Conservation (phyloP, 2,329 filamentous ascomycete species). For the Stenocarpella maydis region DNA sequence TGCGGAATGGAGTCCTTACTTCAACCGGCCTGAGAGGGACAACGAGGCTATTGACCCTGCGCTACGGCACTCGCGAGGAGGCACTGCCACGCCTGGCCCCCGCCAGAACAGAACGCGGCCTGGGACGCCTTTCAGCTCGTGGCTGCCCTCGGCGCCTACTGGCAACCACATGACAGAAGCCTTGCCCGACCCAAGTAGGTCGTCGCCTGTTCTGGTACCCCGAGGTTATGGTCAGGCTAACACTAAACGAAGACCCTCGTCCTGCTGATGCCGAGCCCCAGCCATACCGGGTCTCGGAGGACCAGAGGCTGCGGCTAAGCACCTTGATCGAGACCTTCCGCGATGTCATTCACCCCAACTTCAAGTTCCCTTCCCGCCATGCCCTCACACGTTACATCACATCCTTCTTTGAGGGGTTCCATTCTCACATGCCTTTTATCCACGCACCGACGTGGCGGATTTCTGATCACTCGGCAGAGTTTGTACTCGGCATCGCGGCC, state of each 20-base stretch:
- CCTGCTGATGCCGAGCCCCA: background rate
- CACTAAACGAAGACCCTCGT: background rate
- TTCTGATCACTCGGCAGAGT: constrained; percentile 43
- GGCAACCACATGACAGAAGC: constrained; percentile 8
- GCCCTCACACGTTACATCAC: constrained; percentile 48
- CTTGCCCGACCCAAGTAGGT: constrained; percentile 7
- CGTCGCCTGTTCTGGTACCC: too few species aligned
- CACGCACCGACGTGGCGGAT: constrained; percentile 47
- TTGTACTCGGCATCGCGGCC: constrained; percentile 45
- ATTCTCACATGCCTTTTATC: constrained; percentile 50
- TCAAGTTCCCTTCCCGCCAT: constrained; percentile 47
- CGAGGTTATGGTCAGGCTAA: background rate
- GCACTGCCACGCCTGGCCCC: background rate
- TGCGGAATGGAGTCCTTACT: constrained; percentile 10
- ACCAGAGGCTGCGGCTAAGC: background rate
- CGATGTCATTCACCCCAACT: constrained; percentile 32
- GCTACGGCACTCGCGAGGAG: background rate
- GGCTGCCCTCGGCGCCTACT: constrained; percentile 7
- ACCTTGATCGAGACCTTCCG: constrained; percentile 3
- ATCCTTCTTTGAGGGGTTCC: constrained; percentile 49
- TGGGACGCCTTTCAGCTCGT: constrained; percentile 11
- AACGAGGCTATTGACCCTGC: constrained; percentile 1
- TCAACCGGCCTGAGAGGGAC: background rate
- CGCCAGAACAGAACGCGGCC: background rate
- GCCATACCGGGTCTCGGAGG: constrained; percentile 1